phyloP scores from a whole-genome alignment of 2,329 filamentous ascomycete species.

The Aspergillus sojae region DNA sequence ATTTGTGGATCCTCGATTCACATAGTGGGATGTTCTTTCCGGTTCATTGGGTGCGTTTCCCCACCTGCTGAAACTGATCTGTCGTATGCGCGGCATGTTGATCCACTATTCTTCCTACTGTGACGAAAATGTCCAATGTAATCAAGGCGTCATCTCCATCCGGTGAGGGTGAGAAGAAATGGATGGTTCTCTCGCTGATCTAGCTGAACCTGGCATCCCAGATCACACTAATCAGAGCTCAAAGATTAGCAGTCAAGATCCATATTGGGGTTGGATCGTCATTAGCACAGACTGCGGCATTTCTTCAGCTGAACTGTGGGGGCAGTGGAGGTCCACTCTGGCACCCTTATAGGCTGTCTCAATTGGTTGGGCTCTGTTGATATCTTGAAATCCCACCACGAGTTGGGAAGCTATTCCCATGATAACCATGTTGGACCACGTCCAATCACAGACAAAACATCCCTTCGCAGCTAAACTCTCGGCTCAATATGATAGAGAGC shows the following conservation, averaged over 20 bases:
- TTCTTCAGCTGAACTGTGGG: slow-evolving; percentile 9
- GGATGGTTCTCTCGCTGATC: not conserved
- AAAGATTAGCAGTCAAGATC: not conserved
- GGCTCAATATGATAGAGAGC: too few species aligned
- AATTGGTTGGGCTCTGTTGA: not conserved
- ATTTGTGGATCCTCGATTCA: not conserved
- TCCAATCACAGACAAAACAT: too few species aligned
- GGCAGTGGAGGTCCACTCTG: not conserved
- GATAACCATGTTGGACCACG: too few species aligned
- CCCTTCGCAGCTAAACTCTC: too few species aligned
- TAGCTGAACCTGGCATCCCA: not conserved
- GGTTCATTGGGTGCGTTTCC: not conserved
- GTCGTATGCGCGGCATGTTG: not conserved
- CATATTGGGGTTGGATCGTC: not conserved
- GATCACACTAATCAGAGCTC: not conserved
- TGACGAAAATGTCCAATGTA: not conserved
- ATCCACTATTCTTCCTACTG: not conserved
- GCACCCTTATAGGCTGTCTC: too few species aligned
- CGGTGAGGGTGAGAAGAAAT: not conserved
- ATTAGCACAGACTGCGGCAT: not conserved
- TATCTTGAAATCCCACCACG: too few species aligned
- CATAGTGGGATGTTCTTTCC: too few species aligned
- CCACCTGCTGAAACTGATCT: not conserved
- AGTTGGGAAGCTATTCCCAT: too few species aligned
- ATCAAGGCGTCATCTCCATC: not conserved